Evolutionary conservation across 805 yeast species (phyloP).

Genomic region (Kodamaea fukazawae): DNA sequence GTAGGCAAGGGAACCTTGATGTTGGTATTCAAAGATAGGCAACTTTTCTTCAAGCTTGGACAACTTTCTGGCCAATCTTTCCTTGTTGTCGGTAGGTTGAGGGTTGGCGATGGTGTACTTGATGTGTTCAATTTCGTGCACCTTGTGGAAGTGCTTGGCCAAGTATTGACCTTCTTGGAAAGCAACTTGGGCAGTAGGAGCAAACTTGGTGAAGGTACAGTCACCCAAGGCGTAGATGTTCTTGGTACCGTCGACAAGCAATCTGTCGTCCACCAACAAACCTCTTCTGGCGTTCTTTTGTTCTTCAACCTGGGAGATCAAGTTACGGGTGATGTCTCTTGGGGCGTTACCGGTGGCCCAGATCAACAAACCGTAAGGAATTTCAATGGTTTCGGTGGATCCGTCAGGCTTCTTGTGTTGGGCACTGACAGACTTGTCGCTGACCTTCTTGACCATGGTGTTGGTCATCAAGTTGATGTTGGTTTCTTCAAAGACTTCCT

Average conservation of each 20-base stretch:
- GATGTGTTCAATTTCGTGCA: slow-evolving; percentile 59
- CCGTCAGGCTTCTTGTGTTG: slow-evolving; percentile 67
- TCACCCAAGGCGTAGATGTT: slow-evolving; percentile 91
- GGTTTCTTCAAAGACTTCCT: slow-evolving; percentile 63
- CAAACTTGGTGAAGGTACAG: slow-evolving; percentile 86
- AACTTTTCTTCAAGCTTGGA: slow-evolving; percentile 40
- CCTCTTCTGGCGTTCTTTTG: slow-evolving; percentile 90
- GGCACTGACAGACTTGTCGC: slow-evolving; percentile 66
- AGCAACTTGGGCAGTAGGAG: slow-evolving; percentile 98
- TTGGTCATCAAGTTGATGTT: slow-evolving; percentile 74
- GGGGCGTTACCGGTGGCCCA: slow-evolving; percentile 99
- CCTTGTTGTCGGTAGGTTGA: slow-evolving; percentile 37
- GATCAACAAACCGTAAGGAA: slow-evolving; percentile 89
- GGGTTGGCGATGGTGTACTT: slow-evolving; percentile 44
- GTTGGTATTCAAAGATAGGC: slow-evolving; percentile 73
- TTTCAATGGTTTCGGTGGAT: slow-evolving; percentile 50
- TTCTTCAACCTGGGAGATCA: slow-evolving; percentile 67
- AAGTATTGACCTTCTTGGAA: slow-evolving; percentile 88
- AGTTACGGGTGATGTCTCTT: slow-evolving; percentile 65
- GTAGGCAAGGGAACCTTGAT: slow-evolving; percentile 92
- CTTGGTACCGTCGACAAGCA: slow-evolving; percentile 77
- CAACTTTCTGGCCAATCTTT: slow-evolving; percentile 47
- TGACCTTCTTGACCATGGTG: slow-evolving; percentile 87
- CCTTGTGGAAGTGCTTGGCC: slow-evolving; percentile 65
- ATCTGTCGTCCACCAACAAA: slow-evolving; percentile 75